Percentiles rank a stretch among this genome's conserved stretches.
phyloP scores from a whole-genome alignment of 2,329 filamentous ascomycete genomes.

The Plectosphaerella sp. region DNA sequence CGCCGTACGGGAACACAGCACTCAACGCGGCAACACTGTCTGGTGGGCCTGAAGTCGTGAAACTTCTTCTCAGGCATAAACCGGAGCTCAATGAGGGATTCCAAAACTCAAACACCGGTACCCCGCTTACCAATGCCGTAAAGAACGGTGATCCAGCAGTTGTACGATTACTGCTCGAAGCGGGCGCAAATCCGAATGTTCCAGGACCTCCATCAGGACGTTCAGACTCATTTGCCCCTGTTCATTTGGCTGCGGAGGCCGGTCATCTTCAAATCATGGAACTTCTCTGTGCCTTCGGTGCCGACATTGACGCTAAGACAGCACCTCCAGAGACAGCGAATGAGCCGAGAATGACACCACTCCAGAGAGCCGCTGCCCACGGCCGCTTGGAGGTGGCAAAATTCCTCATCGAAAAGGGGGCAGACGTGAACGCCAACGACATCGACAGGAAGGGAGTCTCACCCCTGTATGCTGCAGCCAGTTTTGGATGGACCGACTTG shows the following conservation, averaged over 20 bases:
- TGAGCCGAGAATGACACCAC: slow-evolving; percentile 3
- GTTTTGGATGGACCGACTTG: neutral
- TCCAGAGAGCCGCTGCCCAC: slow-evolving; percentile 11
- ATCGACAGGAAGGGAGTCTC: neutral
- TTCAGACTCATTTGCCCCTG: neutral
- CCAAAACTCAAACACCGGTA: neutral
- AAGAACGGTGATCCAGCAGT: neutral
- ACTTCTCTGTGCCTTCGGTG: slow-evolving; percentile 4
- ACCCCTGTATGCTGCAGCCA: neutral
- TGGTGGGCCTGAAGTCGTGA: neutral
- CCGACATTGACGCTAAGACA: slow-evolving; percentile 5
- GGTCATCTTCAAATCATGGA: slow-evolving; percentile 7
- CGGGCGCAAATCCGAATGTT: neutral
- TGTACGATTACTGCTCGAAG: neutral
- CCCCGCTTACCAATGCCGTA: neutral
- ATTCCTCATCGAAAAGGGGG: slow-evolving; percentile 15
- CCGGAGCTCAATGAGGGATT: neutral
- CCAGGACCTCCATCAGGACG: neutral
- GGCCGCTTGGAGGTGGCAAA: slow-evolving; percentile 9
- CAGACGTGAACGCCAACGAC: slow-evolving; percentile 5
- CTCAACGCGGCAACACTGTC: neutral
- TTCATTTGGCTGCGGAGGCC: neutral
- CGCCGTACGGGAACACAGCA: neutral
- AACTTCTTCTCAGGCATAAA: neutral
- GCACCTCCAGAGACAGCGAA: neutral